Conservation (phyloP, 768 basidiomycete genomes). For the Lentinus brumalis region DNA sequence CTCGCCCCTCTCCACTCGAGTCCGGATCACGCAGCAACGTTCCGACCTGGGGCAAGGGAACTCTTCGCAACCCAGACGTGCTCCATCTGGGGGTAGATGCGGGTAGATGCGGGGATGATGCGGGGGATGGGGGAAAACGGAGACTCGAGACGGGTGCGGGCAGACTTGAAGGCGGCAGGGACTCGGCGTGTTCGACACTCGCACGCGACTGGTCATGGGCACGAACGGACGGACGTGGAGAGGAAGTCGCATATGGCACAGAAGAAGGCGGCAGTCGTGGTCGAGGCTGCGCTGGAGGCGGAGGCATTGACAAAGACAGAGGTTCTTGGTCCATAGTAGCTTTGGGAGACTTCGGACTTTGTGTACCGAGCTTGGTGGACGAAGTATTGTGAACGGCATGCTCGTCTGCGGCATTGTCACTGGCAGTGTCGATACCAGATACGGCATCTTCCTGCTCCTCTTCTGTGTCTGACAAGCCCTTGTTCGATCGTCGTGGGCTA, state of each 20-base stretch:
- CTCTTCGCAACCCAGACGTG: background rate
- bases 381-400: background rate
- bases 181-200: background rate
- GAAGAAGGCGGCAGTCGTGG: background rate
- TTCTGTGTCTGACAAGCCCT: constrained; percentile 5
- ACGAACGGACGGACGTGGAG: background rate
- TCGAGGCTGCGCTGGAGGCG: background rate
- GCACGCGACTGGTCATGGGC: background rate
- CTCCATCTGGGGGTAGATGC: background rate
- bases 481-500: background rate
- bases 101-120: constrained; percentile 3
- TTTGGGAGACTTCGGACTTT: background rate
- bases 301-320: constrained; percentile 1
- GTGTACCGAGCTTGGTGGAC: background rate
- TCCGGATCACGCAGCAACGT: constrained; percentile 9
- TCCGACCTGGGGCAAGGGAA: constrained; percentile 6
- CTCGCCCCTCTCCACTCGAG: constrained; percentile 11
- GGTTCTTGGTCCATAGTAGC: background rate
- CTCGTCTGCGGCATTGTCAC: background rate
- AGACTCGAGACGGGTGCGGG: background rate
- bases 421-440: background rate
- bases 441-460: constrained; percentile 1
- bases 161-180: constrained; percentile 10
- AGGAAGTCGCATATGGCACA: constrained; percentile 6
- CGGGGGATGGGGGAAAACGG: background rate